Base-by-base conservation (phyloP, 768 basidiomycete species). In the Kwoniella sp. region DNA sequence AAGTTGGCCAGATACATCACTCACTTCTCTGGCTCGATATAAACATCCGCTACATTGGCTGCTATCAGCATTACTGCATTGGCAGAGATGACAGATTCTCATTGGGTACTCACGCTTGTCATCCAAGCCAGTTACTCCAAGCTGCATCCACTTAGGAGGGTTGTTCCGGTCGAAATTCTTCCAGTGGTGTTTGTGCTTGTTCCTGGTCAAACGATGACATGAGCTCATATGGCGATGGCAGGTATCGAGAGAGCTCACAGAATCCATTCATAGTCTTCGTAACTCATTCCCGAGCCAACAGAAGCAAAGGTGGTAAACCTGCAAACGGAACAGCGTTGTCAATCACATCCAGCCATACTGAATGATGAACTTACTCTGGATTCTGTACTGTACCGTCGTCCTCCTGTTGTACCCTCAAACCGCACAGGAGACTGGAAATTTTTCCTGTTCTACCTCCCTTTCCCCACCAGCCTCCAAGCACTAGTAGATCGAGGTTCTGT, bases 381-480 rank as follows among this genome's bases (percentile, higher is more conserved):
- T 86, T 58, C 19, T 87, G 85, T 19, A 85, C 86, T 19, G 83
- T 82, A 2, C 72, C 74, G 19, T 83, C 82, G 22, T 79, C 58
- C 36, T 83, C 83, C 58, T 88, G 82, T 77, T 90, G 90, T 68
- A 92, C 88, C n/a, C 89, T 80, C 0, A 96, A 88, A 0, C 91
- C 95, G 72, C 92, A 92, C 27, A 99, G 84, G 12, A 97, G 83
- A 7, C 90, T 90, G 2, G 92, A 93, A 17, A 95, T 88, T 27
- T 90, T 90, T 47, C 94, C 94, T 17, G 89, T 87, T 22, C 95
- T 87, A 64, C 86, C 86, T 17, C 96, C 88, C 52, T 85, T 86
- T 2, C 96, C 96, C 74, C 91, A 97, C 73, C 91, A 90, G 0
- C 89, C 95, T 61, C 85, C 91, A 33, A 98, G 86, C 24, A 98